A percentile compares a stretch with the other conserved stretches of the same genome.
phyloP scores from a whole-genome alignment of 352 stramenopile genomes.

The Thraustotheca clavata region DNA sequence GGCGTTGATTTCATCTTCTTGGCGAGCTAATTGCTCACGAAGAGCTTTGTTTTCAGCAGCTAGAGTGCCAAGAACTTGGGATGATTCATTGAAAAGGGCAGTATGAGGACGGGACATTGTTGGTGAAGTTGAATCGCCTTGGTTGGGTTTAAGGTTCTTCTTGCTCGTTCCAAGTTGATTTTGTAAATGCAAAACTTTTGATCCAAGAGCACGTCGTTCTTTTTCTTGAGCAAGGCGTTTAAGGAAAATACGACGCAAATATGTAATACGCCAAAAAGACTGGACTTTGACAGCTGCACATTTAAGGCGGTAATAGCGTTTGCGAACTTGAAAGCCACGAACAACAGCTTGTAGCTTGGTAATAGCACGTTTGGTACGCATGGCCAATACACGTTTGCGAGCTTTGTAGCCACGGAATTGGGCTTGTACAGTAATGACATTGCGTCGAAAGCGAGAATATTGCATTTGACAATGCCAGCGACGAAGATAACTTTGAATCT shows the following conservation, averaged over 20 bases:
- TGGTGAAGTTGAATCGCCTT: background rate
- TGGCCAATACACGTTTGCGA: constrained; percentile 49
- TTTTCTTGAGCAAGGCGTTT: constrained; percentile 78
- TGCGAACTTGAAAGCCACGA: constrained; percentile 42
- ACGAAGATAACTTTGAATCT: constrained; percentile 70
- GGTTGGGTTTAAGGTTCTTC: background rate
- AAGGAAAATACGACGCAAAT: constrained; percentile 65
- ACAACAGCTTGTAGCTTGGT: constrained; percentile 65
- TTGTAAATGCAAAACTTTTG: constrained; percentile 61
- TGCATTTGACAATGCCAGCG: constrained; percentile 49
- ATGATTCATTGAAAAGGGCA: constrained; percentile 67
- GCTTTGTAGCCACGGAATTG: constrained; percentile 43
- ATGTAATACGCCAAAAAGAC: constrained; percentile 67
- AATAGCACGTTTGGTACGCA: constrained; percentile 75
- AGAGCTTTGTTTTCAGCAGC: constrained; percentile 77
- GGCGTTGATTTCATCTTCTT: constrained; percentile 65
- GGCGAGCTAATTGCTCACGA: constrained; percentile 58
- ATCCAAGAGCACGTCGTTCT: constrained; percentile 58
- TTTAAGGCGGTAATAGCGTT: constrained; percentile 43
- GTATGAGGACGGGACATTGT: background rate
- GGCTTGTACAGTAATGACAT: constrained; percentile 52
- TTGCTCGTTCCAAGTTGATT: constrained; percentile 47
- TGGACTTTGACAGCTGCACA: constrained; percentile 48
- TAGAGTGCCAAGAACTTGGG: constrained; percentile 80
- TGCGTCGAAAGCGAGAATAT: constrained; percentile 42